Conservation (phyloP, 129 eudicot genomes). For the Centaurea solstitialis region DNA sequence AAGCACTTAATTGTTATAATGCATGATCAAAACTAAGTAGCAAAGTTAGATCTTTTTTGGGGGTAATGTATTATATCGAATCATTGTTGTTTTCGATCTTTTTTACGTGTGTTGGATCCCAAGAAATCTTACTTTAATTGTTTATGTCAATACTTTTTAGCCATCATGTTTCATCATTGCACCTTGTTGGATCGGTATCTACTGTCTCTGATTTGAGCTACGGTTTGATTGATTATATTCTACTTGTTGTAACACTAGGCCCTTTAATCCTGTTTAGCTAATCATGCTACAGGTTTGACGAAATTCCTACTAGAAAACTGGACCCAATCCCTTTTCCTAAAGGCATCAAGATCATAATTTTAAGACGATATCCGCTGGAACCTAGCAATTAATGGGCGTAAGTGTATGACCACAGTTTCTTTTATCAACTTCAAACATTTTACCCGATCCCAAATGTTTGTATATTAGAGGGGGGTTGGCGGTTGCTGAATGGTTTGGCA, state of each 20-base stretch:
- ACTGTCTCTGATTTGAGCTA: conserved; percentile 26
- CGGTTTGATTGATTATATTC: conserved; percentile 36
- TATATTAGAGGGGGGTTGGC: neutral
- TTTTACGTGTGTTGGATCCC: conserved; percentile 34
- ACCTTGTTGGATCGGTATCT: conserved; percentile 25
- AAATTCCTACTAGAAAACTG: conserved; percentile 15
- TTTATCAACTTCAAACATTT: neutral
- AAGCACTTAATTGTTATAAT: neutral
- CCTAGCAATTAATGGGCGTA: conserved; percentile 8
- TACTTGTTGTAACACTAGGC: conserved; percentile 27
- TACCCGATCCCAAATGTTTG: neutral
- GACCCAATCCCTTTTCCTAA: conserved; percentile 20
- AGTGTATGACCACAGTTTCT: neutral
- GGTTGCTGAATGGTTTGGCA: too few species aligned
- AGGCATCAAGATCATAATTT: conserved; percentile 5
- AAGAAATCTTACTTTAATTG: conserved; percentile 25
- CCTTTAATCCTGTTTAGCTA: conserved; percentile 36
- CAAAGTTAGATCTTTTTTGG: conserved; percentile 7
- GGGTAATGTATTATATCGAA: neutral
- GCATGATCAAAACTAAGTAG: conserved; percentile 4
- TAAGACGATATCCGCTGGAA: conserved; percentile 11
- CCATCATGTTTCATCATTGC: conserved; percentile 37
- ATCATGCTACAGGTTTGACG: conserved; percentile 37
- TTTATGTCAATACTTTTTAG: conserved; percentile 9
- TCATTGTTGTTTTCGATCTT: neutral